Base-by-base conservation (phyloP, 345 rosid genomes). In the Linum tenue region DNA sequence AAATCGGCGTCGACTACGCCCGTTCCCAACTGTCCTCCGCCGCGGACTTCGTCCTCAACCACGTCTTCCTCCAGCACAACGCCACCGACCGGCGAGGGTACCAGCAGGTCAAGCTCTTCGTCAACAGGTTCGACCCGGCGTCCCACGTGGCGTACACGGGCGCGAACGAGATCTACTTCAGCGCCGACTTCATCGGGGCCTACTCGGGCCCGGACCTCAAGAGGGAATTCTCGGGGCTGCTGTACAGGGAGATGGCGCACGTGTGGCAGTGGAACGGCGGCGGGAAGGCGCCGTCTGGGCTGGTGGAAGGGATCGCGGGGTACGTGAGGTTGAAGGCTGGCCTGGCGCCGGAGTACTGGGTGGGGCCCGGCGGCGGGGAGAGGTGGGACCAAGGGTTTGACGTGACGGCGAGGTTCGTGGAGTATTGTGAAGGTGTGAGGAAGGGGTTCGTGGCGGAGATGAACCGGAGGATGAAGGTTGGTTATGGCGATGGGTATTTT, bases 261-360 rank as follows among this genome's bases (percentile, higher is more conserved):
- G 53, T 48, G 53, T 48, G 53, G 53, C 53, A 48, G 53, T 48
- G 53, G 53, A 48, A 48, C 53, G 53, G 53, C 11, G 53, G 53
- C 11, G 53, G 53, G 53, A 48, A 48, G 53, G 53, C 53, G 14
- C 53, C 53, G 14, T 3, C 2, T 48, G 53, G 53, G 2, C 1
- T 48, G 15, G 53, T 48, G 53, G 53, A 48, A 48, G 53, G 53
- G 53, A 48, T 48, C 11, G 53, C 53, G 0, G 53, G 14, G 6
- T 48, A 48, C 53, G 53, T 48, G 15, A 4, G 53, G 53, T 12
- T 48, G 53, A 48, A 48, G 53, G 53, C 53, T 48, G 53, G 14
- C 14, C 53, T 48, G 53, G 53, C 53, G 53, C 53, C 53, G 9
- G 53, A 48, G 9, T 48, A 48, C 14, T 48, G 53, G 53, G 53